A percentile compares a stretch with the other conserved stretches of the same genome.
Evolutionary conservation across 306 rosid genomes (phyloP).

Genomic region (Pachyrhizus erosus): DNA sequence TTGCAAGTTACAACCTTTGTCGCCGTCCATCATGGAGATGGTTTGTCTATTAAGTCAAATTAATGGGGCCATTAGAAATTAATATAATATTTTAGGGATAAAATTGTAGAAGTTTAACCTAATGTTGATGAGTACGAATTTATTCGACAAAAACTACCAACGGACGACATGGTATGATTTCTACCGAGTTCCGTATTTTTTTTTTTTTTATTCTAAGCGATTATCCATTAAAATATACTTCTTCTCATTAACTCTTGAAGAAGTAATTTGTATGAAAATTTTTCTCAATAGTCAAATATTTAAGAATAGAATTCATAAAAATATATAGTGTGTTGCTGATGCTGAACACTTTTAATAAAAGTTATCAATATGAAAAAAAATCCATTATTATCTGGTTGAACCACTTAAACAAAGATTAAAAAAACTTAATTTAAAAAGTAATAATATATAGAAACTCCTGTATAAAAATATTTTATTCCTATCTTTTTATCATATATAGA

Average conservation of each 20-base stretch:
- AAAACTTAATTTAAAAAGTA: too few relatives aligned
- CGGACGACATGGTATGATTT: not conserved
- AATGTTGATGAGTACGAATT: not conserved
- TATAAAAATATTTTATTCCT: too few relatives aligned
- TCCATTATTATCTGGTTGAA: not conserved
- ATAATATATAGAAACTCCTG: too few relatives aligned
- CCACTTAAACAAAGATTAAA: too few relatives aligned
- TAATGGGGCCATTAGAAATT: not conserved
- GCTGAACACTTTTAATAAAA: too few relatives aligned
- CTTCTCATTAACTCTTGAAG: not conserved
- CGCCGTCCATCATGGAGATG: not conserved
- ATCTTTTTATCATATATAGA: too few relatives aligned
- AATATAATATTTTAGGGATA: not conserved
- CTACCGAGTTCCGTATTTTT: not conserved
- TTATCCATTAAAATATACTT: not conserved
- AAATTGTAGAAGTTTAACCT: not conserved
- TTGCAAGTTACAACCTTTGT: not conserved
- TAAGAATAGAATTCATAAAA: not conserved
- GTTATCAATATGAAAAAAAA: too few relatives aligned
- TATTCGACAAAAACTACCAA: not conserved
- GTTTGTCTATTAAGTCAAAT: conserved; percentile 9
- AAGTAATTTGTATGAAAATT: not conserved
- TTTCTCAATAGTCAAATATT: not conserved
- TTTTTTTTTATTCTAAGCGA: not conserved
- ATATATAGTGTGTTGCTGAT: not conserved